Conservation (phyloP, 495 filamentous ascomycete species). For the Elasticomyces elasticus region DNA sequence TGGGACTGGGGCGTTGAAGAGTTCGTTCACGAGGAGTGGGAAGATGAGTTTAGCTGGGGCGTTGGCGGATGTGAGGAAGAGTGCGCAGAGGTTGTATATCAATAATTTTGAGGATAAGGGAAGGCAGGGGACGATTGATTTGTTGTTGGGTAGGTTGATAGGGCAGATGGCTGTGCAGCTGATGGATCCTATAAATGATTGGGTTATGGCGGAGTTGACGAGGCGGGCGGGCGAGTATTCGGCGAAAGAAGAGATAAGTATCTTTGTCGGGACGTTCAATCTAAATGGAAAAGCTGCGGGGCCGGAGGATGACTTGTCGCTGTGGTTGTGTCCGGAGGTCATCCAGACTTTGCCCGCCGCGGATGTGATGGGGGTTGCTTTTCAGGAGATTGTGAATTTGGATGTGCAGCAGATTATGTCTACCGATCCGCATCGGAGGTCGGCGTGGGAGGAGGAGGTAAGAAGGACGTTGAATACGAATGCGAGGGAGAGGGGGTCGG, state of each 20-base stretch:
- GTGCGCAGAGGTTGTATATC: constrained; percentile 83
- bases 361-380: constrained; percentile 77
- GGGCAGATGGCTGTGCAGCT: constrained; percentile 75
- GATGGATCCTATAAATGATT: constrained; percentile 90
- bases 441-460: constrained; percentile 78
- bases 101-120: constrained; percentile 96
- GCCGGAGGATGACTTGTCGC: constrained; percentile 64
- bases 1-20: constrained; percentile 88
- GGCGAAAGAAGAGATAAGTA: constrained; percentile 41
- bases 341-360: constrained; percentile 47
- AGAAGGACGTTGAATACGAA: constrained; percentile 62
- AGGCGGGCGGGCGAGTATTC: constrained; percentile 44
- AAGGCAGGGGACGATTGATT: constrained; percentile 87
- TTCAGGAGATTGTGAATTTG: constrained; percentile 94
- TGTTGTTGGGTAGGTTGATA: constrained; percentile 73
- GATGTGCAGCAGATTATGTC: constrained; percentile 99
- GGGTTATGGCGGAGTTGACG: constrained; percentile 62
- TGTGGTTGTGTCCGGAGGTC: constrained; percentile 64
- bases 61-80: constrained; percentile 91
- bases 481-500: constrained; percentile 48
- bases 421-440: constrained; percentile 76
- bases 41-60: constrained; percentile 94
- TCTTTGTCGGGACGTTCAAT: constrained; percentile 89
- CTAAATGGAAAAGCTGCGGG: constrained; percentile 76
- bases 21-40: constrained; percentile 88